Evolutionary conservation across 129 eudicot species (phyloP).

Genomic region (Silybum marianum): DNA sequence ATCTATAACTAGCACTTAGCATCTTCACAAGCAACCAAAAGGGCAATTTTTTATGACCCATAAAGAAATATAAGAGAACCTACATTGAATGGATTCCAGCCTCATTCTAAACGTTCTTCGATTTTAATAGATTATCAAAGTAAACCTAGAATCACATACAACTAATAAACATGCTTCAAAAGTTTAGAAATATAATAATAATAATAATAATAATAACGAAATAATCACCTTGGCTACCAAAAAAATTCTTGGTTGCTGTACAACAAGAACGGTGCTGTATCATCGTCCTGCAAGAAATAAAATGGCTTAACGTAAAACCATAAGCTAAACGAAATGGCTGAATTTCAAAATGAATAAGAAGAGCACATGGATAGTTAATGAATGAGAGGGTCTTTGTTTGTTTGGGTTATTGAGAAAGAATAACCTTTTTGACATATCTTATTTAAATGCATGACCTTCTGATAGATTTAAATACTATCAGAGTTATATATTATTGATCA

Average conservation of each 20-base stretch:
- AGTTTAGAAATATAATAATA: conserved; percentile 6
- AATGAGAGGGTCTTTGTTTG: no score
- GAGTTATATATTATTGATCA: no score
- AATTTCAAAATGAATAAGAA: background rate
- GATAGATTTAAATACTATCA: background rate
- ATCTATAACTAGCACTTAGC: conserved; percentile 10
- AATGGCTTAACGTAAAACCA: conserved; percentile 1
- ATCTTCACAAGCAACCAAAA: background rate
- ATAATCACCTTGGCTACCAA: conserved; percentile 42
- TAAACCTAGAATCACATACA: conserved; percentile 18
- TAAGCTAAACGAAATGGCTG: conserved; percentile 5
- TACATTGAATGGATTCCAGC: conserved; percentile 7
- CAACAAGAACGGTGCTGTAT: conserved; percentile 48
- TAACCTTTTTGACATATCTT: background rate
- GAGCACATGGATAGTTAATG: no score
- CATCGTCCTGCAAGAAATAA: conserved; percentile 36
- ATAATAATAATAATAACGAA: conserved; percentile 11
- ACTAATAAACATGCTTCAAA: conserved; percentile 21
- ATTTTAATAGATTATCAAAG: background rate
- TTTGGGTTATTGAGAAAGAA: background rate
- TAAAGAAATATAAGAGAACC: conserved; percentile 2
- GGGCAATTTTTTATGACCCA: background rate
- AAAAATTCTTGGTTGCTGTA: conserved; percentile 36
- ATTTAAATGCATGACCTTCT: background rate
- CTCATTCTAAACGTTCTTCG: conserved; percentile 9